phyloP scores from a whole-genome alignment of 139 green algal genomes.

The Chlorella sp. region DNA sequence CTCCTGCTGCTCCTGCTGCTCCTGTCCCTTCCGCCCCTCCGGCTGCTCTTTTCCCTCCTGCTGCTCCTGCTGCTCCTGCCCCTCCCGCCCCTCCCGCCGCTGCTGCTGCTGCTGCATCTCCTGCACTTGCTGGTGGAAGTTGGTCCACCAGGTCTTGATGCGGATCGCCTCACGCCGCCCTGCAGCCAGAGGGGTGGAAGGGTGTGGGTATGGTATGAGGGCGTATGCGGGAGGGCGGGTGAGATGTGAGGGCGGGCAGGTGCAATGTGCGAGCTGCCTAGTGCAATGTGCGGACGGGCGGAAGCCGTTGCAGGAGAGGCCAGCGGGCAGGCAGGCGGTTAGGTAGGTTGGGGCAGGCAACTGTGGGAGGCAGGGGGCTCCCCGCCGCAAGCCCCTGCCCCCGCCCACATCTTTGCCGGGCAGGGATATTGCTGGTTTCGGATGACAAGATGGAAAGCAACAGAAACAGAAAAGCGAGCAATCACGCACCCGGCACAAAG shows the following conservation, averaged over 20 bases:
- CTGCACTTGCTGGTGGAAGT: not conserved
- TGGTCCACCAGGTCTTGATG: conserved; percentile 38
- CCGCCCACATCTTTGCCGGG: no score
- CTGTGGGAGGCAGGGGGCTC: no score
- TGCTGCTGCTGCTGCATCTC: not conserved
- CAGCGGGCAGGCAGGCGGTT: not conserved
- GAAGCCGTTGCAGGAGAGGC: not conserved
- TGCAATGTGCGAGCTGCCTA: not conserved
- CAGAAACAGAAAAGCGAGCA: no score
- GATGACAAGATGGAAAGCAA: no score
- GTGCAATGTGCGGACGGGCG: not conserved
- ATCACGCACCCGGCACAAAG: no score
- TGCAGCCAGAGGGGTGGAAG: not conserved
- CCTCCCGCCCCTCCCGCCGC: not conserved
- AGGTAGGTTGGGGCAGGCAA: not conserved
- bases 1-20: not conserved
- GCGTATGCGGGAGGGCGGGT: no score
- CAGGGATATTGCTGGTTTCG: no score
- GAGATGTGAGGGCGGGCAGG: not conserved
- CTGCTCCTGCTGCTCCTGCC: not conserved
- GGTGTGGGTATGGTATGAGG: not conserved
- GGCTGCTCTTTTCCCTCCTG: no score
- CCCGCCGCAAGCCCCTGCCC: no score
- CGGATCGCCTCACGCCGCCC: conserved; percentile 20
- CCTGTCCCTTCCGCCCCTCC: not conserved